Base-by-base conservation (phyloP, 163 green algal species). In the Prototheca wickerhamii region DNA sequence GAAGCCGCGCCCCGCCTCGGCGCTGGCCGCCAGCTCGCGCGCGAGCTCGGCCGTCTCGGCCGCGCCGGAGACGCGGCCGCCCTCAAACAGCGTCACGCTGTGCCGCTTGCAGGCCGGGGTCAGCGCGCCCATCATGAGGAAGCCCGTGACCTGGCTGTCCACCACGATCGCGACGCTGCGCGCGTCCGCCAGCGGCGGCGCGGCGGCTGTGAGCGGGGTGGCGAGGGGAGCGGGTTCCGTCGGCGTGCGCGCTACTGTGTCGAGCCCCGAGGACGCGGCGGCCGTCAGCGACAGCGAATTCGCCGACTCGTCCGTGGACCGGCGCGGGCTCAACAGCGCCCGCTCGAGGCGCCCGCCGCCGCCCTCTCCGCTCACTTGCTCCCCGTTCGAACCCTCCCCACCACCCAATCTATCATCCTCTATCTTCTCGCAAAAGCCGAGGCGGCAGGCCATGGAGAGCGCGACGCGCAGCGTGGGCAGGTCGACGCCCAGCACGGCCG, bases 81-180 rank as follows among this genome's bases (percentile, higher is more conserved):
- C 80, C 63, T 82, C 75, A 58, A 76, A 79, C 21, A 82, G 67
- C 17, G 75, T 80, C 35, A 77, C 71, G 18, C 82, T 83, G 69
- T 97, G 91, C 8, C 88, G 85, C 79, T 97, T 97, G 57, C 95
- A 78, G 26, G 82, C 89, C 23, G 87, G 84, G 12, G 89, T 95
- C 17, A 97, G 78, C 2, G 87, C 87, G 2, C 90, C 90, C 90
- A 97, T 97, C 90, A 97, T 96, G 7, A 97, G 80, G 71, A 85
- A 94, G 1, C 79, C 87, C 0, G 91, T 96, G 3, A 76, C 58
- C 67, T 95, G 87, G 6, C 87, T 79, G 73, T 97, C 91, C 60
- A 97, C 83, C 33, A 97, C 80, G 35, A 96, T 69, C 8, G 85
- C 89, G 2, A 93, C 69, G 15, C 81, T 79, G 28, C 66, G 51